Conservation (phyloP, 176 grass and related monocot species). For the Hsuehochloa calcarea region DNA sequence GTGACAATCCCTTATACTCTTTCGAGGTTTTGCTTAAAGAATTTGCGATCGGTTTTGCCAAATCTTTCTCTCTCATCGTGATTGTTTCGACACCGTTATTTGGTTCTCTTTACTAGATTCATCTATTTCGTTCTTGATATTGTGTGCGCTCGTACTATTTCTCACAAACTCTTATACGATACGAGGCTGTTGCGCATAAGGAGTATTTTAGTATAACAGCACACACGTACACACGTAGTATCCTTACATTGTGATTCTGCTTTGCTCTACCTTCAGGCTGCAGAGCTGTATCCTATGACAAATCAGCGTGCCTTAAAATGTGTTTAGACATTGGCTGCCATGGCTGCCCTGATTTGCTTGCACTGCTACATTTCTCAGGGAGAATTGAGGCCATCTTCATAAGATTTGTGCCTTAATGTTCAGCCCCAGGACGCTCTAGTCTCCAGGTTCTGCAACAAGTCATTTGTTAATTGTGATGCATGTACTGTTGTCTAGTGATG, state of each 20-base stretch:
- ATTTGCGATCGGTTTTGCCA: too few relatives aligned
- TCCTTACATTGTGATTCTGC: not conserved
- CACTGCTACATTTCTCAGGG: not conserved
- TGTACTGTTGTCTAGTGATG: not conserved
- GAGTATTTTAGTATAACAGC: not conserved
- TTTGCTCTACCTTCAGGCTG: not conserved
- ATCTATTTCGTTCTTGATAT: too few relatives aligned
- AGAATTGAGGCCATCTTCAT: not conserved
- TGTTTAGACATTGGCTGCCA: not conserved
- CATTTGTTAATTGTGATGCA: conserved; percentile 5
- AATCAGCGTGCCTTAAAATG: not conserved
- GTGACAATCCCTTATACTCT: too few relatives aligned
- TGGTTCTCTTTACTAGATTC: too few relatives aligned
- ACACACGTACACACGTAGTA: not conserved
- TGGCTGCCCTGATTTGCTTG: not conserved
- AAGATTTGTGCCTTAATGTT: not conserved
- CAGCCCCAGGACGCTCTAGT: not conserved
- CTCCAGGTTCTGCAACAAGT: not conserved
- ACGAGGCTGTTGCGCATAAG: too few relatives aligned
- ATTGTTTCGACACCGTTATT: too few relatives aligned
- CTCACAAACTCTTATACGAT: too few relatives aligned
- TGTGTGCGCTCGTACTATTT: accelerated
- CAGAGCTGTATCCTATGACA: not conserved
- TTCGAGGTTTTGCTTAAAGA: too few relatives aligned
- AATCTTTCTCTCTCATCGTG: too few relatives aligned